Base-by-base conservation (phyloP, 2,329 filamentous ascomycete genomes). In the Parafenestella ontariensis region DNA sequence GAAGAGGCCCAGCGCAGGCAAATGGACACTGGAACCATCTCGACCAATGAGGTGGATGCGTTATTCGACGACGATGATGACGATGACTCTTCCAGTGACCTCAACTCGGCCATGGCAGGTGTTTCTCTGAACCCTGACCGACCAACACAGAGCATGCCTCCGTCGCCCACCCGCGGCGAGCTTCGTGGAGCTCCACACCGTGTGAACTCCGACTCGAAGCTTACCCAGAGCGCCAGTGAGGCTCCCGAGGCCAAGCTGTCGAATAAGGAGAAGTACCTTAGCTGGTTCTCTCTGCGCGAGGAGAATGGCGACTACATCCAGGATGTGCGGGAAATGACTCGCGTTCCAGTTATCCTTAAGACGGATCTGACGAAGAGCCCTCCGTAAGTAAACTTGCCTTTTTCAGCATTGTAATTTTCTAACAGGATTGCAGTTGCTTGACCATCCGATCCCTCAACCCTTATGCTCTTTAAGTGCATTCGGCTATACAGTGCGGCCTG, bases 331-430 rank as follows among this genome's bases (percentile, higher is more conserved):
- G 95, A 99, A 83, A 97, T 99, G 93, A 94, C 92, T 39, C 86
- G 94, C 66, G 90, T 99, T 58, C 95, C 95, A n/a, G 90, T 99
- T 65, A 96, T 99, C 75, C 81, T 99, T 71, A 98, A 96, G 88
- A 98, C 95, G 63, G 95, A 99, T 80, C 85, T 99, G 71, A 91
- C 85, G 80, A 99, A 99, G 90, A 98, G 94, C 81, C 95, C 95
- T 80, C 95, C 95, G 93, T 99, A 90, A 88, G 95, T 94, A 59
- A 9, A 56, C 41, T 11, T 33, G 28, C 10, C 37, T 9, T 21
- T 13, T 42, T 31, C 11, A 21, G 15, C 26, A 17, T 52, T 45
- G 46, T 40, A 42, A 33, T 42, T 8, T 49, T 49, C 64, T 71
- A 52, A 73, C 54, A 34, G 53, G 49, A 45, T 10, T 28, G 20